Evolutionary conservation across 2,329 filamentous ascomycete genomes (phyloP).

Genomic region (Alternaria tenuissima): DNA sequence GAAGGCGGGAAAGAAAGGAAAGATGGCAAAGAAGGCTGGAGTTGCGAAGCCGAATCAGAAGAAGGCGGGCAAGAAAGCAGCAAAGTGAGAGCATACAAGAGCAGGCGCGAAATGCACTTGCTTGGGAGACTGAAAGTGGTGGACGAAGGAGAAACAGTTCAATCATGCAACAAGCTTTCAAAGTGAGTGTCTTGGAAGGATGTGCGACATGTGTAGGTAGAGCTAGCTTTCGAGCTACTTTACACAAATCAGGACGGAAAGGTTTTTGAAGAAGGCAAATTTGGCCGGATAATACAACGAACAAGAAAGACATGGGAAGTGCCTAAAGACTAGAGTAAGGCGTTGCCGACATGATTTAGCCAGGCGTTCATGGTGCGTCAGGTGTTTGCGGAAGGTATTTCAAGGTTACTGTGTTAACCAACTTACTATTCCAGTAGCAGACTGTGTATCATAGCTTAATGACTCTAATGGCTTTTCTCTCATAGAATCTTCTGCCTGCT

Average conservation of each 20-base stretch:
- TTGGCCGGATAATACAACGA: not conserved
- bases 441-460: not conserved
- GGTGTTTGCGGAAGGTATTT: not conserved
- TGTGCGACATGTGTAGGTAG: not conserved
- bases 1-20: not conserved
- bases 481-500: not conserved
- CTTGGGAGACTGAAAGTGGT: not conserved
- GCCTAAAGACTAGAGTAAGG: not conserved
- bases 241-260: not conserved
- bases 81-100: not conserved
- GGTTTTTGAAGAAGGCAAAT: not conserved
- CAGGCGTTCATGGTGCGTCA: not conserved
- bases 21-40: not conserved
- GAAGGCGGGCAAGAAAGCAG: not conserved
- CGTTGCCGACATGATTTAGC: not conserved
- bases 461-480: not conserved
- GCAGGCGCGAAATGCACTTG: not conserved
- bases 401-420: not conserved
- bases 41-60: not conserved
- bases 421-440: not conserved
- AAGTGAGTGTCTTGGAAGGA: not conserved
- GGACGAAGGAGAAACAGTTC: not conserved
- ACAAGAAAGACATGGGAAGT: not conserved
- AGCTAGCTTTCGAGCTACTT: not conserved
- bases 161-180: not conserved